These are phyloP conservation scores for Metschnikowia shivogae DNA, from an alignment of 805 yeast species.

Conservation along the genomic window DNA sequence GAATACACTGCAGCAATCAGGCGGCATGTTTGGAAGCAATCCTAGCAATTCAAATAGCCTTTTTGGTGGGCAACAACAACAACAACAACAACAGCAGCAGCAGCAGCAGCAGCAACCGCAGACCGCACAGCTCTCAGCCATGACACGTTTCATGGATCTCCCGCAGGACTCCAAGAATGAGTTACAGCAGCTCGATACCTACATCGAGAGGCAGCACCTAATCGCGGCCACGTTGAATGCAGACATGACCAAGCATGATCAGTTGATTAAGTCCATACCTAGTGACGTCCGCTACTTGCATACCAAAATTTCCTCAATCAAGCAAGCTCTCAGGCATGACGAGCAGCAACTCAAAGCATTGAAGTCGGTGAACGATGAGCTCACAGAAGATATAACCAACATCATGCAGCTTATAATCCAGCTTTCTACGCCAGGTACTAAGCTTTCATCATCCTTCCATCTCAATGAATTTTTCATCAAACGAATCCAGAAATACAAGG, in stretches of 20 bases:
- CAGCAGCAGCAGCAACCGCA: constrained; percentile 25
- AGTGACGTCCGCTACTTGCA: constrained; percentile 63
- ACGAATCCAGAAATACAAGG: constrained; percentile 48
- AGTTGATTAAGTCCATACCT: constrained; percentile 65
- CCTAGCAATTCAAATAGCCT: constrained; percentile 11
- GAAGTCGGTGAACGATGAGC: constrained; percentile 36
- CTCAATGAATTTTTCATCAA: constrained; percentile 52
- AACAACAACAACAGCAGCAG: constrained; percentile 10
- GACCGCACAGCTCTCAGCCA: constrained; percentile 54
- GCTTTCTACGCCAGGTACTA: constrained; percentile 51
- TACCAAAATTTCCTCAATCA: constrained; percentile 57
- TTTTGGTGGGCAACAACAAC: constrained; percentile 9
- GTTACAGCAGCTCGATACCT: constrained; percentile 64
- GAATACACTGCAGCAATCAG: constrained; percentile 4
- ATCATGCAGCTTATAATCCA: constrained; percentile 52
- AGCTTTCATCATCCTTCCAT: constrained; percentile 51
- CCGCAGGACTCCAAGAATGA: constrained; percentile 69
- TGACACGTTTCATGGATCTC: constrained; percentile 71
- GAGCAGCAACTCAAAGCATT: constrained; percentile 32
- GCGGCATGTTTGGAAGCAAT: constrained; percentile 13
- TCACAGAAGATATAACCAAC: constrained; percentile 47
- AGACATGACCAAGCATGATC: constrained; percentile 58
- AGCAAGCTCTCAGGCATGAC: constrained; percentile 57
- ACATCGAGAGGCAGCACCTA: constrained; percentile 68
- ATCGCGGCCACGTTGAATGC: constrained; percentile 65